phyloP scores from a whole-genome alignment of 371 early-diverging fungal genomes.

The Rhizomucor miehei region DNA sequence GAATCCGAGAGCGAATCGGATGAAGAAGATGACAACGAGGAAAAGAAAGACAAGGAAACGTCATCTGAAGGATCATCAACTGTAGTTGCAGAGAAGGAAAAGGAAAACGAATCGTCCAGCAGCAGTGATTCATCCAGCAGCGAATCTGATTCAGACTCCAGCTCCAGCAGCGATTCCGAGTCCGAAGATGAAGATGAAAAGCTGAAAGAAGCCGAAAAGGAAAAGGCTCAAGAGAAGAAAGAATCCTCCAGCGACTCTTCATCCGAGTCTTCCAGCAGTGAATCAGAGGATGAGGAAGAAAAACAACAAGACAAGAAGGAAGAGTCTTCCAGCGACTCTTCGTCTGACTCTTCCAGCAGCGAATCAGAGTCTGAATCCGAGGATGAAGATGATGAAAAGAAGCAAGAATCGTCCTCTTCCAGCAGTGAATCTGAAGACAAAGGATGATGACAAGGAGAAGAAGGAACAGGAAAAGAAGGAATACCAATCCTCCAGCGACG shows the following conservation, averaged over 20 bases:
- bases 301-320: slow-evolving; percentile 9
- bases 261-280: slow-evolving; percentile 14
- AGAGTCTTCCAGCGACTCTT: slow-evolving; percentile 17
- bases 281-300: slow-evolving; percentile 16
- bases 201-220: slow-evolving; percentile 8
- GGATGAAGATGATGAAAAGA: neutral
- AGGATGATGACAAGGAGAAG: slow-evolving; percentile 1
- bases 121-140: slow-evolving; percentile 8
- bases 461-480: neutral
- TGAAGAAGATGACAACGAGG: slow-evolving; percentile 19
- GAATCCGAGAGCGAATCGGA: slow-evolving; percentile 18
- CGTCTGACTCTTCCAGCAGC: neutral
- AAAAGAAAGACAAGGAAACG: slow-evolving; percentile 20
- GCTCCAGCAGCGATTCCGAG: slow-evolving; percentile 14
- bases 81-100: slow-evolving; percentile 18
- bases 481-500: slow-evolving; percentile 1
- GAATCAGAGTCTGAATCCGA: slow-evolving; percentile 11
- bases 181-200: slow-evolving; percentile 6
- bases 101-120: too few species aligned
- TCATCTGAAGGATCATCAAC: too few species aligned
- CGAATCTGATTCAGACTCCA: slow-evolving; percentile 9
- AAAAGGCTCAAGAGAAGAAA: slow-evolving; percentile 7
- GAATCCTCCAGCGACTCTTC: slow-evolving; percentile 4
- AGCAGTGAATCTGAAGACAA: slow-evolving; percentile 14
- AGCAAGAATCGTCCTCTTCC: slow-evolving; percentile 7